A percentile compares a stretch with the other conserved stretches of the same genome.
phyloP scores from a whole-genome alignment of 352 stramenopile species.

The Globisporangium radiosum region DNA sequence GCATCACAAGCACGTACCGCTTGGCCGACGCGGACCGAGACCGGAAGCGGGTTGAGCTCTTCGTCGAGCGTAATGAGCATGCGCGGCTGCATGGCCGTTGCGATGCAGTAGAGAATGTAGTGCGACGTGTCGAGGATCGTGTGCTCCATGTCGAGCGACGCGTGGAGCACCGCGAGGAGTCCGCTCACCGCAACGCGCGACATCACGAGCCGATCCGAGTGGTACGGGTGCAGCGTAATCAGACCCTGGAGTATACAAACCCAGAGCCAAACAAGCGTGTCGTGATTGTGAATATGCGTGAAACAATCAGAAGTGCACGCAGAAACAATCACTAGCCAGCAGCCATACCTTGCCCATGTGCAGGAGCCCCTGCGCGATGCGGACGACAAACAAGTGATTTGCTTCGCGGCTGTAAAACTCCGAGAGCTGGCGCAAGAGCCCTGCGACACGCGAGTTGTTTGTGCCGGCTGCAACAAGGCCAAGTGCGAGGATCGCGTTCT shows the following conservation, averaged over 20 bases:
- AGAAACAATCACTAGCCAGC: neutral
- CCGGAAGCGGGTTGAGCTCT: conserved; percentile 93
- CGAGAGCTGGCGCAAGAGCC: conserved; percentile 94
- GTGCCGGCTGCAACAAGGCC: conserved; percentile 96
- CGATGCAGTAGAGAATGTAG: conserved; percentile 98
- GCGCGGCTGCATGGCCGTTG: conserved; percentile 96
- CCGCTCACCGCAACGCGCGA: conserved; percentile 91
- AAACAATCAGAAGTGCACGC: neutral
- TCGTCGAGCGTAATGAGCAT: conserved; percentile 98
- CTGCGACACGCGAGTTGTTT: conserved; percentile 99
- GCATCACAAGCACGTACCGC: conserved; percentile 58
- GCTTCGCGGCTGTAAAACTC: conserved; percentile 98
- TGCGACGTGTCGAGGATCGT: conserved; percentile 98
- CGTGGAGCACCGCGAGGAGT: conserved; percentile 94
- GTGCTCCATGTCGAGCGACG: conserved; percentile 96
- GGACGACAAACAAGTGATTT: conserved; percentile 97
- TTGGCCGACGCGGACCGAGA: conserved; percentile 98
- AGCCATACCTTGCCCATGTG: conserved; percentile 95
- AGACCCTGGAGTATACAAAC: conserved; percentile 66
- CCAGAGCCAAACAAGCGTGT: no score
- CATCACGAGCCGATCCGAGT: conserved; percentile 93
- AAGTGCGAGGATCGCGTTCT: conserved; percentile 96
- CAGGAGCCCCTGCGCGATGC: conserved; percentile 97
- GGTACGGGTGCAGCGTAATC: conserved; percentile 96
- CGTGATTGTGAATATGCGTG: neutral